Base-by-base conservation (phyloP, 805 yeast species). In the Candida coquimbonensis region DNA sequence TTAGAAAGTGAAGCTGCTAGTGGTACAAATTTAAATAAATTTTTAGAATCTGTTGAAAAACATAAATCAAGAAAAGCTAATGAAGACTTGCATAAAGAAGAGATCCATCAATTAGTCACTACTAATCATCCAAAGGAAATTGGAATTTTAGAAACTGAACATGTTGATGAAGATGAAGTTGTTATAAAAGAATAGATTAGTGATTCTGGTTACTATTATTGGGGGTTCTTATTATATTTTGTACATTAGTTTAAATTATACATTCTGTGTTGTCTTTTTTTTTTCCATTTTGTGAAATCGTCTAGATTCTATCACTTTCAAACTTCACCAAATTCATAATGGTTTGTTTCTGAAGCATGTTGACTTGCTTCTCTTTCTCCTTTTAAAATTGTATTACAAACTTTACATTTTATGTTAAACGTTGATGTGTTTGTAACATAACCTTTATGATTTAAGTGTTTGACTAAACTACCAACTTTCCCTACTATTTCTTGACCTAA, bases 1-100 rank as follows among this genome's bases (percentile, higher is more conserved):
- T 78, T 84, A 49, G 98, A 91, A 60, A 83, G 95, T 36, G 89
- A 88, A 57, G 96, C 96, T 31, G 97, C 96, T 2, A 77, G 84
- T 0, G 98, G 98, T 4, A 69, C 75, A 16, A 83, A 87, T 61
- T 69, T 91, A 57, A 73, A 73, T 42, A 82, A 77, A 62, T 90
- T 80, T 62, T 61, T 83, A 56, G 69, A 73, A 44, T 72, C 78
- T 43, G 90, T 83, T 19, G 82, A 83, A 49, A 68, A 74, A 49
- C 78, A 81, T 56, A 78, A 78, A 49, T 69, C 66, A 57, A 60
- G 70, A 31, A 67, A 73, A 41, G 80, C 78, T 46, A 71, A 73
- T 17, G 75, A 71, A 45, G 69, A 74, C 50, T 57, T 61, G 43
- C 60, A 56, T 27, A 70, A 73, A 62, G 80, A 77, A 53, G 65